A percentile compares a stretch with the other conserved stretches of the same genome.
phyloP scores from a whole-genome alignment of 2,329 filamentous ascomycete species.

The Annulohypoxylon truncatum region DNA sequence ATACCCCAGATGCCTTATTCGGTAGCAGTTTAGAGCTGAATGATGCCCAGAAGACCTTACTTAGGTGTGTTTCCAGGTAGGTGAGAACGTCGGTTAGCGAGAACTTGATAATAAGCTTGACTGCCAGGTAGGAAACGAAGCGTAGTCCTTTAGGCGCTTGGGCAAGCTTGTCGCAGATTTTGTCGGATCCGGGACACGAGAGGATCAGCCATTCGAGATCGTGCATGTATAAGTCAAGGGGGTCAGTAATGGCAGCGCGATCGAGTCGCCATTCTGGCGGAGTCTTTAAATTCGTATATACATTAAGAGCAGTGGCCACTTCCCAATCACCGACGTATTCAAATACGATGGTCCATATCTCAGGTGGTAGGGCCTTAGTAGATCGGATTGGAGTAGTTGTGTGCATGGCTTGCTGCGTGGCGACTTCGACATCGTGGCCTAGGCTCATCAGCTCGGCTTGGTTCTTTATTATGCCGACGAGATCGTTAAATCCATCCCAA shows the following conservation, averaged over 20 bases:
- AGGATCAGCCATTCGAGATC: constrained; percentile 89
- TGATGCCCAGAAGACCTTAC: constrained; percentile 80
- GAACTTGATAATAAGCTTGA: constrained; percentile 93
- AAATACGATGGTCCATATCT: constrained; percentile 90
- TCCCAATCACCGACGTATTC: constrained; percentile 92
- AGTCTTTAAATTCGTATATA: constrained; percentile 81
- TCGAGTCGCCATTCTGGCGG: constrained; percentile 62
- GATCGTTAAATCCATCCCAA: constrained; percentile 75
- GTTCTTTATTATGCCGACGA: constrained; percentile 80
- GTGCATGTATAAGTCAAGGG: constrained; percentile 77
- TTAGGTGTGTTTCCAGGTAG: constrained; percentile 73
- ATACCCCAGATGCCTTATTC: constrained; percentile 88
- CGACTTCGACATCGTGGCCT: constrained; percentile 74
- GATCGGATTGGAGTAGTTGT: constrained; percentile 53
- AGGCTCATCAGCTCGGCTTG: constrained; percentile 80
- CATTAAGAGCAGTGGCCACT: constrained; percentile 80
- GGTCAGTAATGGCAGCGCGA: constrained; percentile 59
- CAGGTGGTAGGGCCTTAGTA: constrained; percentile 73
- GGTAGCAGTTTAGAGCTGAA: constrained; percentile 88
- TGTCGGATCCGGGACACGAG: constrained; percentile 70
- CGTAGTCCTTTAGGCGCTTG: constrained; percentile 75
- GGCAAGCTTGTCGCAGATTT: constrained; percentile 80
- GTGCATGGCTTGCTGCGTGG: constrained; percentile 56
- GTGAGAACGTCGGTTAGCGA: constrained; percentile 82
- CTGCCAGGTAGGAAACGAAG: constrained; percentile 81